phyloP scores from a whole-genome alignment of 768 basidiomycete genomes.

The Obba rivulosa region DNA sequence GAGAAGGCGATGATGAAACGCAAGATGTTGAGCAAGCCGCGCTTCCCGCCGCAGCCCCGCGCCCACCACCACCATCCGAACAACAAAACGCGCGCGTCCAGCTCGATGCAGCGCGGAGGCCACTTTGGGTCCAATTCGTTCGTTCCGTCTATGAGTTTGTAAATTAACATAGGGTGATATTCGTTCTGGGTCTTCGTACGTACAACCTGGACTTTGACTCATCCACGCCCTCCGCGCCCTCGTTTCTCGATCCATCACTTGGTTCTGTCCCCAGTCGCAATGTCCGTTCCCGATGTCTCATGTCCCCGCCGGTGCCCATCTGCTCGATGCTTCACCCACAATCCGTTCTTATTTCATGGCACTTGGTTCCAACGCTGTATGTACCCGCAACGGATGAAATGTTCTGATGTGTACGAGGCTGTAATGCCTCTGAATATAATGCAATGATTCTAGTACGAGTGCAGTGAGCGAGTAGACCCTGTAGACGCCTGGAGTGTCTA shows the following conservation, averaged over 20 bases:
- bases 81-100: slow-evolving; percentile 50
- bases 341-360: neutral
- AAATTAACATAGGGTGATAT: neutral
- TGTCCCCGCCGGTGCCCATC: neutral
- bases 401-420: neutral
- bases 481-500: too few relatives aligned
- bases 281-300: too few relatives aligned
- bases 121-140: slow-evolving; percentile 23
- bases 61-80: slow-evolving; percentile 61
- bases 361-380: slow-evolving; percentile 6
- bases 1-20: slow-evolving; percentile 63
- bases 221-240: neutral
- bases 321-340: neutral
- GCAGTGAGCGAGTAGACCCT: too few relatives aligned
- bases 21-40: slow-evolving; percentile 42
- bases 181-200: neutral
- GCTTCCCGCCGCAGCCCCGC: slow-evolving; percentile 41
- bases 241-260: neutral
- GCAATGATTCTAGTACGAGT: too few relatives aligned
- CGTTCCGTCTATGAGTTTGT: slow-evolving; percentile 17
- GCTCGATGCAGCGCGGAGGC: slow-evolving; percentile 46
- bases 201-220: neutral
- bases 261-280: neutral
- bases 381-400: slow-evolving; percentile 1
- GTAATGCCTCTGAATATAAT: too few relatives aligned